These are phyloP conservation scores for Penicillium sp. DNA, from an alignment of 2,329 filamentous ascomycete species.

Conservation along the genomic window DNA sequence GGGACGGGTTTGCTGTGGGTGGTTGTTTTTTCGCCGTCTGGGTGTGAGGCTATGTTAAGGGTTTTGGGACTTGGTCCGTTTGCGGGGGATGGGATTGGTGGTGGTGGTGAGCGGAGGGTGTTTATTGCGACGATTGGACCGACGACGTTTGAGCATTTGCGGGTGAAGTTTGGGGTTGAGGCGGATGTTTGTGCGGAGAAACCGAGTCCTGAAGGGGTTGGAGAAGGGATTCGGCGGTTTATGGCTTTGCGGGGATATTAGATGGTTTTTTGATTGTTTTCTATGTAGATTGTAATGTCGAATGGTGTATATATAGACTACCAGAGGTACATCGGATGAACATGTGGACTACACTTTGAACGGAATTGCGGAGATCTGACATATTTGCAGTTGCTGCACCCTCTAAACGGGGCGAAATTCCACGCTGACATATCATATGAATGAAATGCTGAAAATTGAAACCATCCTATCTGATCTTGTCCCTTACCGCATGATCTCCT, in stretches of 20 bases:
- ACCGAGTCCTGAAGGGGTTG: constrained; percentile 75
- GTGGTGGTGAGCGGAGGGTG: constrained; percentile 25
- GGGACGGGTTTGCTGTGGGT: constrained; percentile 29
- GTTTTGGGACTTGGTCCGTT: constrained; percentile 40
- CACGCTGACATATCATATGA: background rate
- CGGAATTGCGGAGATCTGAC: background rate
- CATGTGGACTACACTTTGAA: no score
- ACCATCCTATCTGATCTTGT: background rate
- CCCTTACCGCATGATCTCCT: constrained; percentile 78
- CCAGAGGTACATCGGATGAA: no score
- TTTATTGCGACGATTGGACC: constrained; percentile 86
- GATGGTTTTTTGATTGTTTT: no score
- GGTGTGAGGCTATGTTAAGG: constrained; percentile 56
- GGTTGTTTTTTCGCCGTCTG: constrained; percentile 55
- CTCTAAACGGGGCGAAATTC: background rate
- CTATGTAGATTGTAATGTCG: background rate
- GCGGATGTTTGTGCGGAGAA: constrained; percentile 62
- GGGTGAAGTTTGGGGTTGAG: constrained; percentile 38
- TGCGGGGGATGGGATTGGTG: constrained; percentile 8
- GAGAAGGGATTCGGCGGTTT: constrained; percentile 58
- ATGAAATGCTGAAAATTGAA: background rate
- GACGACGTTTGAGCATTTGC: constrained; percentile 74
- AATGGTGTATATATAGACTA: constrained; percentile 3
- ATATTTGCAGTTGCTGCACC: constrained; percentile 8
- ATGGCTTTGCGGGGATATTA: constrained; percentile 20